Evolutionary conservation across 2,329 filamentous ascomycete species (phyloP), one percentile per base, ranked within the genome.

Genomic region (Cytospora piceae): DNA sequence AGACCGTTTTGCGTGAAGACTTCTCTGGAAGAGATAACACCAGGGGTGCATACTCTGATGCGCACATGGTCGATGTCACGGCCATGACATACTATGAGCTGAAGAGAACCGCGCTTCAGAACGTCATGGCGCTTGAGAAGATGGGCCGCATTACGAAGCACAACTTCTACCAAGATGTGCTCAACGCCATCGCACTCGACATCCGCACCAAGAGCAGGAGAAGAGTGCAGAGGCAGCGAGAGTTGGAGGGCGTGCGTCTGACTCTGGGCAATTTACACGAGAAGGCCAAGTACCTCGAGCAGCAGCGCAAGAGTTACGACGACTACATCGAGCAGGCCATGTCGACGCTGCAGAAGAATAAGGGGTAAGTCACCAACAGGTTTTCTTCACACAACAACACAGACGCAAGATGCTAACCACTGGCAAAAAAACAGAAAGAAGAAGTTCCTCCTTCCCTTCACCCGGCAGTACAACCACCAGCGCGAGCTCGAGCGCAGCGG

Each of bases 251-350:
- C 54, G 92, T 94, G 27, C 85, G 90, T 32, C 81, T 90, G 65
- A 95, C 92, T 1, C 82, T 95, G 20, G 78, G 83, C 53, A 92
- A 93, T 70, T 80, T 96, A 68, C 89, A 92, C 77, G 88, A 93
- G 71, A 95, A 99, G 80, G 94, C 94, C 46, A 87, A 88, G 70
- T 99, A 96, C 78, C 85, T 99, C 12, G 95, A 99, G 75, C 91
- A 93, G 72, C 95, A 99, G 79, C 87, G 96, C 67, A 97, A 97
- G 83, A 95, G 90, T 70, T 99, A 99, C 80, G 97, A 99, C 75
- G 93, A 99, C 80, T 99, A 99, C 79, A 97, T 99, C 74, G 96
- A 99, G 80, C 94, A 97, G 77, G 94, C 95, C 58, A 97, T 99
- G 92, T 85, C 94, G 67, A 99, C 96, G 5, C 83, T 99, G 66